phyloP scores from a whole-genome alignment of 2,329 filamentous ascomycete species.

The Arthrobotrys musiformis region DNA sequence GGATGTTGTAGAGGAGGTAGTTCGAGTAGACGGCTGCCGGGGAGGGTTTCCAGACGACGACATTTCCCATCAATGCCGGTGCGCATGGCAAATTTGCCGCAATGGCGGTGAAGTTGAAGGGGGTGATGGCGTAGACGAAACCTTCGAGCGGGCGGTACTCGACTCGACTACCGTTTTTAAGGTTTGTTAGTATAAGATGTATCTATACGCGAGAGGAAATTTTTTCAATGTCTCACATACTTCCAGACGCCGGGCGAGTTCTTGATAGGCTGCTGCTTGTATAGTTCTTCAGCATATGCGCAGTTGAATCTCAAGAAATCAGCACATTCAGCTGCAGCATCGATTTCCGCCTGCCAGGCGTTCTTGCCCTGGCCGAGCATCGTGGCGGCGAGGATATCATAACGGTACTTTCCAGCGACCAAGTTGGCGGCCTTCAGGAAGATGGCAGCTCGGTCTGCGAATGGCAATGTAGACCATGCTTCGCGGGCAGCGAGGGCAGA shows the following conservation, averaged over 20 bases:
- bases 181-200: neutral
- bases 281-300: conserved; percentile 90
- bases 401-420: conserved; percentile 90
- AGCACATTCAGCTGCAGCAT: conserved; percentile 87
- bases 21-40: conserved; percentile 88
- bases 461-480: conserved; percentile 85
- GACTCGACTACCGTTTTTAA: conserved; percentile 69
- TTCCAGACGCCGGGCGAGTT: conserved; percentile 90
- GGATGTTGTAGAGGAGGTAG: conserved; percentile 88
- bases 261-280: conserved; percentile 85
- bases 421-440: conserved; percentile 97
- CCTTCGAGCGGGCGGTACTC: conserved; percentile 92
- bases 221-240: conserved; percentile 61
- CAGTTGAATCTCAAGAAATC: conserved; percentile 97
- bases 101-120: conserved; percentile 98
- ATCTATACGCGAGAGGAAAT: neutral
- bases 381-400: conserved; percentile 94
- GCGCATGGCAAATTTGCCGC: conserved; percentile 85
- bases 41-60: conserved; percentile 97
- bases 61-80: conserved; percentile 90
- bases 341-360: conserved; percentile 98
- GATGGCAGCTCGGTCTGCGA: conserved; percentile 88
- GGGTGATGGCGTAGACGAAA: conserved; percentile 92
- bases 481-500: conserved; percentile 86
- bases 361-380: conserved; percentile 99